Percentiles rank a stretch among this genome's conserved stretches.
Conservation (phyloP, 176 grass and related monocot species). For the Phoenix dactylifera region DNA sequence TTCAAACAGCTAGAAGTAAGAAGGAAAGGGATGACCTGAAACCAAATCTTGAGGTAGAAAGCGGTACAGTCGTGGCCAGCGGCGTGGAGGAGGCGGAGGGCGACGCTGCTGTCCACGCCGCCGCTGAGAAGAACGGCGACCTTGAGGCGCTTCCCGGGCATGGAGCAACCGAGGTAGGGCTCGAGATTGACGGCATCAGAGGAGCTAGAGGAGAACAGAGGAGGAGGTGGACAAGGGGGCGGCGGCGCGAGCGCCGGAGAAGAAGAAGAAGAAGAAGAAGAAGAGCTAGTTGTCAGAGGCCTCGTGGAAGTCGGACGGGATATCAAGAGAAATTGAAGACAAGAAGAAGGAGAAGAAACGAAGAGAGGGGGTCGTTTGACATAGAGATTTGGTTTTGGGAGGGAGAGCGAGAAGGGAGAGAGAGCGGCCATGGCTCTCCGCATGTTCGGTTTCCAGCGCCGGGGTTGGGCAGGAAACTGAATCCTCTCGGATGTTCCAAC, state of each 20-base stretch:
- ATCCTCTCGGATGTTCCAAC: no score
- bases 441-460: slow-evolving; percentile 5
- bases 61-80: slow-evolving; percentile 74
- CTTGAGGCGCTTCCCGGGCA: slow-evolving; percentile 27
- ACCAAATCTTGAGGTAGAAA: slow-evolving; percentile 99
- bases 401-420: slow-evolving; percentile 19
- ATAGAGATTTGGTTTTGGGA: slow-evolving; percentile 11
- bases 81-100: slow-evolving; percentile 83
- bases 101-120: slow-evolving; percentile 91
- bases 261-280: slow-evolving; percentile 1
- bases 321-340: slow-evolving; percentile 2
- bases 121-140: slow-evolving; percentile 86
- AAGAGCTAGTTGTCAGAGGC: not conserved
- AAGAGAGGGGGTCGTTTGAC: slow-evolving; percentile 4
- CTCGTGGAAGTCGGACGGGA: not conserved
- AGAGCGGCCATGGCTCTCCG: slow-evolving; percentile 24
- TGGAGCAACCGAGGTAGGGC: slow-evolving; percentile 41
- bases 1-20: not conserved
- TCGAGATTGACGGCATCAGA: slow-evolving; percentile 15
- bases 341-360: not conserved
- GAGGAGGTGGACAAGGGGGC: not conserved
- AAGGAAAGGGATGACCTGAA: slow-evolving; percentile 38
- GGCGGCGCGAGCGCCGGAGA: not conserved
- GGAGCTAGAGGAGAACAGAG: slow-evolving; percentile 2
- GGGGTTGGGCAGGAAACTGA: no score